phyloP scores from a whole-genome alignment of 176 grass and related monocot species.

The Calamus simplicifolius region DNA sequence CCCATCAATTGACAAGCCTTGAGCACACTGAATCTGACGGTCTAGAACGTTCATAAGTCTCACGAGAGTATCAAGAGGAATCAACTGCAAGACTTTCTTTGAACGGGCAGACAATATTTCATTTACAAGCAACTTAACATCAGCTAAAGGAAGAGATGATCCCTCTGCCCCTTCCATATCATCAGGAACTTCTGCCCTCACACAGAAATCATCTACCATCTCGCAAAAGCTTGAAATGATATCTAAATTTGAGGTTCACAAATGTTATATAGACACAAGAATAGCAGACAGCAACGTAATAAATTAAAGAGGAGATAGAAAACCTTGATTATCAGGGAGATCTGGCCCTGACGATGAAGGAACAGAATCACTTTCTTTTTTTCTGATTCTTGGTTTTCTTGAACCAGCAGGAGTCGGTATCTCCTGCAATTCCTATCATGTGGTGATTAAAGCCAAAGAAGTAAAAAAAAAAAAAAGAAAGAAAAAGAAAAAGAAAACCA shows the following conservation, averaged over 20 bases:
- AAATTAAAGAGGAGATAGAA: conserved; percentile 12
- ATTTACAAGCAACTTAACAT: conserved; percentile 76
- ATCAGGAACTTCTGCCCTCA: conserved; percentile 62
- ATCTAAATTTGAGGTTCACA: conserved; percentile 45
- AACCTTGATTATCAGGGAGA: conserved; percentile 67
- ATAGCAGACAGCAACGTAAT: neutral
- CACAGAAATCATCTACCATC: conserved; percentile 82
- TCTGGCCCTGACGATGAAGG: conserved; percentile 44
- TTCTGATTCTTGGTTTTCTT: conserved; percentile 87
- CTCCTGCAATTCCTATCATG: conserved; percentile 40
- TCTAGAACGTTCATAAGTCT: conserved; percentile 81
- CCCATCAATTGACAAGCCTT: conserved; percentile 73
- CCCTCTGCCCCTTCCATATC: conserved; percentile 72
- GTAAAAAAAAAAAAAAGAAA: conserved; percentile 22
- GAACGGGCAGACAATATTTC: conserved; percentile 64
- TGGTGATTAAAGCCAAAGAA: conserved; percentile 21
- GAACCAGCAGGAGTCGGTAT: conserved; percentile 48
- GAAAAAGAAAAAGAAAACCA: neutral
- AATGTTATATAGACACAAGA: conserved; percentile 9
- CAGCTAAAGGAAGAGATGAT: conserved; percentile 55
- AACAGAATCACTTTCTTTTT: conserved; percentile 49
- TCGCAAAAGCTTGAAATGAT: conserved; percentile 63
- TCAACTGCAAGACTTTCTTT: conserved; percentile 63
- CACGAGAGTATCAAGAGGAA: conserved; percentile 70
- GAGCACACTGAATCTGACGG: conserved; percentile 76